Conservation (phyloP, 2,329 filamentous ascomycete species). For the Pseudocercospora vitis region DNA sequence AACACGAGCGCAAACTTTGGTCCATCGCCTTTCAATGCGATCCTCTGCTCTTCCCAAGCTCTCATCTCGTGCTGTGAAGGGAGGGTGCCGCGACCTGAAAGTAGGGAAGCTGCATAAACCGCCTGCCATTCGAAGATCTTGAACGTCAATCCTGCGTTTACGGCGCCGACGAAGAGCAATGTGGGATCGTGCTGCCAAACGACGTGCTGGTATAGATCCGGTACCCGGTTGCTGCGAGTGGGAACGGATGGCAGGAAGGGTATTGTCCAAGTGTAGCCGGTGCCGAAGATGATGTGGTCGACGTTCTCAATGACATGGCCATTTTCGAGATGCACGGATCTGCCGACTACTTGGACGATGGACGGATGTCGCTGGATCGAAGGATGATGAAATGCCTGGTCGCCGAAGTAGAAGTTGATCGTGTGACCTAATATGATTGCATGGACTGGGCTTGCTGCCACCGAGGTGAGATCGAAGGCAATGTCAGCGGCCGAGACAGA, state of each 20-base stretch:
- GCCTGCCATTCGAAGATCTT: slow-evolving; percentile 70
- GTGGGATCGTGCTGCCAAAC: slow-evolving; percentile 57
- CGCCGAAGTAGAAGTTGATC: slow-evolving; percentile 57
- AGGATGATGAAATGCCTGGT: slow-evolving; percentile 61
- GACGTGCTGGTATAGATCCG: slow-evolving; percentile 59
- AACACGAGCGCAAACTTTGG: slow-evolving; percentile 57
- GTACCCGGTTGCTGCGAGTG: slow-evolving; percentile 57
- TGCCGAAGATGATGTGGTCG: slow-evolving; percentile 66
- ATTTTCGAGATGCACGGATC: slow-evolving; percentile 58
- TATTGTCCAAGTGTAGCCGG: slow-evolving; percentile 64
- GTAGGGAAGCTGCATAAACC: slow-evolving; percentile 59
- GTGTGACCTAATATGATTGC: slow-evolving; percentile 57
- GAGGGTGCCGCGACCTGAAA: slow-evolving; percentile 56
- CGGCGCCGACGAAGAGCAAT: slow-evolving; percentile 60
- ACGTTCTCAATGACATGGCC: slow-evolving; percentile 55
- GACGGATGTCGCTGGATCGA: slow-evolving; percentile 51
- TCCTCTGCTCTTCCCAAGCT: slow-evolving; percentile 59
- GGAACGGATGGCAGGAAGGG: slow-evolving; percentile 59
- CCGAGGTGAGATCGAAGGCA: slow-evolving; percentile 52
- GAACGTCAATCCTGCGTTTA: slow-evolving; percentile 61
- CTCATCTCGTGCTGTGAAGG: slow-evolving; percentile 53
- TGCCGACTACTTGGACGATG: slow-evolving; percentile 48
- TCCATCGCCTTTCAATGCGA: slow-evolving; percentile 57
- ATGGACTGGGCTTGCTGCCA: slow-evolving; percentile 51
- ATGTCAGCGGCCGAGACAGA: slow-evolving; percentile 67